phyloP scores from a whole-genome alignment of 2,329 filamentous ascomycete species.

The Trichoderma cornu-damae region DNA sequence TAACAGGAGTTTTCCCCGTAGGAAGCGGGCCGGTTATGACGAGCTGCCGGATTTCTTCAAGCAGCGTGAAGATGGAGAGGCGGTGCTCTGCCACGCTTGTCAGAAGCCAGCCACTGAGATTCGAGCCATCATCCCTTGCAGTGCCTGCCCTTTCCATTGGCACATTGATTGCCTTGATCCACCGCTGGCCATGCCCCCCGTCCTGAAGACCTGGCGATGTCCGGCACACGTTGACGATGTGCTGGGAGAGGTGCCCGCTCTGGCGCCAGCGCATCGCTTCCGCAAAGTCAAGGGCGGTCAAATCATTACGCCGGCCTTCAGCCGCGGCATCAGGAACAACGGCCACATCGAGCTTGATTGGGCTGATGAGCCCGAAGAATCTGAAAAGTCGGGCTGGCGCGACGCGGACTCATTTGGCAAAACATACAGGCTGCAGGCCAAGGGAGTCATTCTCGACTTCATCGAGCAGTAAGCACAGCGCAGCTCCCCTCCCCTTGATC shows the following conservation, averaged over 20 bases:
- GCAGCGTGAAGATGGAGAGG: slow-evolving; percentile 67
- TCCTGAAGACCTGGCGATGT: slow-evolving; percentile 77
- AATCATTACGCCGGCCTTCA: slow-evolving; percentile 47
- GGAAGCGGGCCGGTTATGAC: slow-evolving; percentile 53
- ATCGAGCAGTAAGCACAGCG: slow-evolving; percentile 52
- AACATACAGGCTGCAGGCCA: slow-evolving; percentile 58
- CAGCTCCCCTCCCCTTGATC: neutral
- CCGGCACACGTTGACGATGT: slow-evolving; percentile 80
- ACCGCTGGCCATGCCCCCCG: slow-evolving; percentile 72
- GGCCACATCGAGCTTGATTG: slow-evolving; percentile 65
- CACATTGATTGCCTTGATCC: slow-evolving; percentile 90
- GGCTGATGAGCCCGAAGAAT: slow-evolving; percentile 52
- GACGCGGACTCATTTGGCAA: slow-evolving; percentile 59
- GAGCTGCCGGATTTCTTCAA: slow-evolving; percentile 63
- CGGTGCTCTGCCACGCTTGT: slow-evolving; percentile 74
- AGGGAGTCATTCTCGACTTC: slow-evolving; percentile 66
- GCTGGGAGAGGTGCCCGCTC: slow-evolving; percentile 53
- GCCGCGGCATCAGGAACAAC: slow-evolving; percentile 64
- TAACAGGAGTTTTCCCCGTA: slow-evolving; percentile 24
- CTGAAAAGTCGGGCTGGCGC: slow-evolving; percentile 52
- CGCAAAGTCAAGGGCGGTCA: slow-evolving; percentile 55
- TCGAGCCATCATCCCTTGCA: slow-evolving; percentile 79
- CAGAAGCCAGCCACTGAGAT: slow-evolving; percentile 54
- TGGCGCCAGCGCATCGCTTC: slow-evolving; percentile 57
- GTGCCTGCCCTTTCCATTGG: slow-evolving; percentile 75